Conservation (phyloP, 2,329 filamentous ascomycete genomes). For the Podosphaera xanthii region DNA sequence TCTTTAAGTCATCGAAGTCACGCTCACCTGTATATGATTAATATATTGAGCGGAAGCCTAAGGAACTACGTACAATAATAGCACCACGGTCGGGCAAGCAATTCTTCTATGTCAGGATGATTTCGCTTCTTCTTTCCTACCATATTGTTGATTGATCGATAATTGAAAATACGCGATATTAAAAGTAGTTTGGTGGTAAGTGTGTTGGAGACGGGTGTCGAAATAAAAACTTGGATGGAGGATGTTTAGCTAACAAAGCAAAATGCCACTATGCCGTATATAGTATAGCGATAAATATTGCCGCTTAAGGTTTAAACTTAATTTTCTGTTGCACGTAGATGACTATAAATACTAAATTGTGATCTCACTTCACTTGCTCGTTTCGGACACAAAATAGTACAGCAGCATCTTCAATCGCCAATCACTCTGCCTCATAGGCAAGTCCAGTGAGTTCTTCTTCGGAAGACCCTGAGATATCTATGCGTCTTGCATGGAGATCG, state of each 20-base stretch:
- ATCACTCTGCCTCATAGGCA: slow-evolving; percentile 22
- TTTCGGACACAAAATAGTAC: too few species aligned
- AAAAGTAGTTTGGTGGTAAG: neutral
- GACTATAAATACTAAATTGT: too few species aligned
- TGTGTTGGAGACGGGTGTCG: neutral
- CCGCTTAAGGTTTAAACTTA: too few species aligned
- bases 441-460: slow-evolving; percentile 21
- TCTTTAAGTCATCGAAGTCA: slow-evolving; percentile 93
- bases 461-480: slow-evolving; percentile 21
- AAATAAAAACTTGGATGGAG: neutral
- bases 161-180: too few species aligned
- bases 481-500: slow-evolving; percentile 24
- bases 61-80: slow-evolving; percentile 53
- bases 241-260: neutral
- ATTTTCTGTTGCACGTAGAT: too few species aligned
- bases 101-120: slow-evolving; percentile 68
- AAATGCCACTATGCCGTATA: neutral
- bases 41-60: neutral
- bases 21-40: slow-evolving; percentile 39
- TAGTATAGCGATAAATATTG: neutral
- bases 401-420: slow-evolving; percentile 17
- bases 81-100: slow-evolving; percentile 78
- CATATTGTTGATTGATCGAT: slow-evolving; percentile 12
- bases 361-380: too few species aligned
- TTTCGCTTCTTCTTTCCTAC: slow-evolving; percentile 86